phyloP scores from a whole-genome alignment of 2,329 filamentous ascomycete species.

The Hyphodiscus sp. region DNA sequence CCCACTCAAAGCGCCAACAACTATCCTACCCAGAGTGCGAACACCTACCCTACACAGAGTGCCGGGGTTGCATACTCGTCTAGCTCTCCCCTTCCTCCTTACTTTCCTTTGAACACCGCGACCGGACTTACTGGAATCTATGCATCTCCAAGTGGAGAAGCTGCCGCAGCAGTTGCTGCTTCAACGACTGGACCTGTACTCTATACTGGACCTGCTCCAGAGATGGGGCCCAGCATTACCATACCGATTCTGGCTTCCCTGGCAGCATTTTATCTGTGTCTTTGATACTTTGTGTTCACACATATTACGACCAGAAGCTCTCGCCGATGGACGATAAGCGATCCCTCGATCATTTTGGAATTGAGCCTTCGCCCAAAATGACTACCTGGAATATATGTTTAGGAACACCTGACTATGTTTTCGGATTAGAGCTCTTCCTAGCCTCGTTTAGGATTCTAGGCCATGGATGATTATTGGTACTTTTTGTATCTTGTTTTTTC shows the following conservation, averaged over 20 bases:
- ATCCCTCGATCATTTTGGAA: not conserved
- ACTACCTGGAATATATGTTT: not conserved
- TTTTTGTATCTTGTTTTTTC: not conserved
- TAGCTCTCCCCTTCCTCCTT: not conserved
- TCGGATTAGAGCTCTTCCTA: not conserved
- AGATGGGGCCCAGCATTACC: not conserved
- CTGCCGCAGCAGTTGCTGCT: not conserved
- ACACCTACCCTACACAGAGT: not conserved
- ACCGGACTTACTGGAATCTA: not conserved
- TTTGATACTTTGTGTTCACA: not conserved
- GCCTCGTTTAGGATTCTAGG: not conserved
- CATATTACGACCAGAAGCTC: not conserved
- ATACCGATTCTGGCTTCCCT: not conserved
- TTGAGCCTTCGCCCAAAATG: not conserved
- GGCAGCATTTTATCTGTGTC: not conserved
- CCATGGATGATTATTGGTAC: not conserved
- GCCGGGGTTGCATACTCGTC: not conserved
- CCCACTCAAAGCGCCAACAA: slow-evolving; percentile 5
- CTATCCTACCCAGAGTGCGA: slow-evolving; percentile 15
- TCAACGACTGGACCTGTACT: not conserved
- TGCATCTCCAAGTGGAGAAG: not conserved
- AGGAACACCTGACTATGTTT: not conserved
- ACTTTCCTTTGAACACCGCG: not conserved
- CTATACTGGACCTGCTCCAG: not conserved
- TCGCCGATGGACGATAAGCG: not conserved